phyloP scores from a whole-genome alignment of 176 grass and related monocot species.

The Cenchrus purpureus region DNA sequence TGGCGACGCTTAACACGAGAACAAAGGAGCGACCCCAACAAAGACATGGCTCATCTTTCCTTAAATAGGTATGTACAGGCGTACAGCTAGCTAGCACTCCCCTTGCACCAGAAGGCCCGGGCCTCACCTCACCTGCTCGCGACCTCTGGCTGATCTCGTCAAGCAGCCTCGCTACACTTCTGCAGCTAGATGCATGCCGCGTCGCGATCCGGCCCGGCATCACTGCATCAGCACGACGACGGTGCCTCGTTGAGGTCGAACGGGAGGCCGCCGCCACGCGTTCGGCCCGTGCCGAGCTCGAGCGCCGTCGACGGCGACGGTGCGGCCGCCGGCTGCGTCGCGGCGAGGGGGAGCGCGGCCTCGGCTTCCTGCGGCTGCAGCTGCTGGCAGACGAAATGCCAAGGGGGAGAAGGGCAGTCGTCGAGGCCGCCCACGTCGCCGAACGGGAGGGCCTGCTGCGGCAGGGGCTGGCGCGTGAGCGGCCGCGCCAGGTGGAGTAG shows the following conservation, averaged over 20 bases:
- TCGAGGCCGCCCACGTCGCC: conserved; percentile 35
- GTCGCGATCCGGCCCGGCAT: conserved; percentile 10
- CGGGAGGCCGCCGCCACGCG: neutral
- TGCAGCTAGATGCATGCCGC: neutral
- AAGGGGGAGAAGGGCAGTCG: conserved; percentile 31
- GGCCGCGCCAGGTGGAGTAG: neutral
- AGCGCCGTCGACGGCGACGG: conserved; percentile 45
- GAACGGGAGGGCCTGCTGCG: neutral
- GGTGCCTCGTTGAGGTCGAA: conserved; percentile 82
- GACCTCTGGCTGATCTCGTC: neutral
- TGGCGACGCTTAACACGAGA: conserved; percentile 9
- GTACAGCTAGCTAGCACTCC: conserved; percentile 23
- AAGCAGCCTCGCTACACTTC: neutral
- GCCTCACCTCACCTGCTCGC: too few species aligned
- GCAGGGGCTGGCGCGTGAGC: neutral
- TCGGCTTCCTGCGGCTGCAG: neutral
- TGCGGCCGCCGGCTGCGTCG: neutral
- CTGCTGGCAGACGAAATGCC: conserved; percentile 33
- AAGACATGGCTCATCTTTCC: conserved; percentile 39
- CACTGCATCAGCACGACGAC: conserved; percentile 32
- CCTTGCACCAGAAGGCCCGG: neutral
- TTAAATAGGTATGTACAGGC: conserved; percentile 56
- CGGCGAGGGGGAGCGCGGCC: neutral
- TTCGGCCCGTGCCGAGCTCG: conserved; percentile 19
- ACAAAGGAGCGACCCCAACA: neutral